Conservation (phyloP, 345 rosid species). For the Brassica cretica region DNA sequence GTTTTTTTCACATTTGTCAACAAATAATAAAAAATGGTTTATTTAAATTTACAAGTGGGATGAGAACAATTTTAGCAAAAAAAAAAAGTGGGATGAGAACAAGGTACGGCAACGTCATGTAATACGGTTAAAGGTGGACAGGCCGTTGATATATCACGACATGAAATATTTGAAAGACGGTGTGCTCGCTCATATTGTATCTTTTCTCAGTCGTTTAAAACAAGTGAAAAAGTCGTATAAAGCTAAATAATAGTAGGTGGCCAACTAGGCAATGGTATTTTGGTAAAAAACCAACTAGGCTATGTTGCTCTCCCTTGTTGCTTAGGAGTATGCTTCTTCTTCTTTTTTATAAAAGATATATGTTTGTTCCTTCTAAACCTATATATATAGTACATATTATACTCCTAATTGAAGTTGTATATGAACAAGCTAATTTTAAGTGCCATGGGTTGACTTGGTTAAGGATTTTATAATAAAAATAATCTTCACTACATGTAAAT, state of each 20-base stretch:
- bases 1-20: neutral
- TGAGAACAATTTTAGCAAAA: too few species aligned
- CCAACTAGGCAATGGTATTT: neutral
- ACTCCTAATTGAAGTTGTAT: too few species aligned
- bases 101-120: neutral
- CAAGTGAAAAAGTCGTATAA: neutral
- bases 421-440: too few species aligned
- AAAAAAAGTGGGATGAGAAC: neutral
- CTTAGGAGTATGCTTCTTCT: neutral
- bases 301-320: neutral
- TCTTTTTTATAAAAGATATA: too few species aligned
- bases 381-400: too few species aligned
- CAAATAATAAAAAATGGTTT: neutral
- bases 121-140: neutral
- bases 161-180: neutral
- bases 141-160: neutral
- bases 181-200: neutral
- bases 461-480: too few species aligned
- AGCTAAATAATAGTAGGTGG: neutral
- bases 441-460: too few species aligned
- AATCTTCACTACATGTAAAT: too few species aligned
- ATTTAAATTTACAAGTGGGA: neutral
- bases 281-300: neutral
- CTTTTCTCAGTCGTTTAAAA: neutral
- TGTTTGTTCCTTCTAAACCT: too few species aligned